These are phyloP conservation scores for Malus hybrid DNA, from an alignment of 331 rosid species.

Conservation along the genomic window DNA sequence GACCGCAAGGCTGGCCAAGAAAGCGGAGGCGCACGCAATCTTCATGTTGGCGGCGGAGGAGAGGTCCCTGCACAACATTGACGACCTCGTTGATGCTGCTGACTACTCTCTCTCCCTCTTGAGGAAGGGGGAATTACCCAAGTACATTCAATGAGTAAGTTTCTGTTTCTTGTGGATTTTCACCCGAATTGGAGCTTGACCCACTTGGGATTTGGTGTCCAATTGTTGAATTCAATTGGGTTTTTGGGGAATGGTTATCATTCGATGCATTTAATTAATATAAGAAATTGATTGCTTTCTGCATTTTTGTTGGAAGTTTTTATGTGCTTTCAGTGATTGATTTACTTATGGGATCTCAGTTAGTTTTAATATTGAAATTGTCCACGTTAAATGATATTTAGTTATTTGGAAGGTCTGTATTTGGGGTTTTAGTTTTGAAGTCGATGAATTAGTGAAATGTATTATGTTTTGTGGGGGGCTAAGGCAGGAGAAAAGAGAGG, in stretches of 20 bases:
- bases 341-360: background rate
- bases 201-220: background rate
- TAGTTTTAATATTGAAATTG: background rate
- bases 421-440: too few species aligned
- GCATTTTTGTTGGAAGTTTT: background rate
- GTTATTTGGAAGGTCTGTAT: too few species aligned
- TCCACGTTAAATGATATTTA: too few species aligned
- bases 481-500: too few species aligned
- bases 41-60: slow-evolving; percentile 77
- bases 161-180: background rate
- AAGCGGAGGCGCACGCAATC: slow-evolving; percentile 60
- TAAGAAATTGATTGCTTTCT: background rate
- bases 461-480: too few species aligned
- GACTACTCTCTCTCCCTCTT: slow-evolving; percentile 75
- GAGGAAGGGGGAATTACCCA: slow-evolving; percentile 54
- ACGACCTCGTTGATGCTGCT: slow-evolving; percentile 67
- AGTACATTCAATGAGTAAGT: slow-evolving; percentile 36
- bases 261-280: background rate
- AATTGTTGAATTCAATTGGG: background rate
- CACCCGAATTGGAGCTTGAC: background rate
- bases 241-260: background rate
- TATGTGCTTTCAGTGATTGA: background rate
- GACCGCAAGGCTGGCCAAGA: slow-evolving; percentile 60
- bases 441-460: too few species aligned
- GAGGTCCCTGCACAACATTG: slow-evolving; percentile 61